These are phyloP conservation scores for Stephania cephalantha DNA, from an alignment of 164 flowering plant species.

Conservation along the genomic window DNA sequence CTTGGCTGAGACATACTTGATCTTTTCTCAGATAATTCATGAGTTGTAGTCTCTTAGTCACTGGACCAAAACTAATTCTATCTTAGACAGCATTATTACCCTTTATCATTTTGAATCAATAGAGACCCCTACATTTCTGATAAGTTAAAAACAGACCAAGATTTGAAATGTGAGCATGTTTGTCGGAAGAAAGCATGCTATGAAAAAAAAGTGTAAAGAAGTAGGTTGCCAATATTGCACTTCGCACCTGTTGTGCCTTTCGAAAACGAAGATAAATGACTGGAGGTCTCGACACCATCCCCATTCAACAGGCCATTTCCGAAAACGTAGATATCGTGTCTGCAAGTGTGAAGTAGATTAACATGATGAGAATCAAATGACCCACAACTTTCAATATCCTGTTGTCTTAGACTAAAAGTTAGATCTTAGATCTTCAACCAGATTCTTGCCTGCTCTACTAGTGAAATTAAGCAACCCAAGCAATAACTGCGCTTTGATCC, in stretches of 20 bases:
- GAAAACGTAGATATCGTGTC: conserved; percentile 62
- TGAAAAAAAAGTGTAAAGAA: not conserved
- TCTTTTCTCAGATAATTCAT: no score
- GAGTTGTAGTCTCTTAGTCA: not conserved
- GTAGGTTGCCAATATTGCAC: conserved; percentile 24
- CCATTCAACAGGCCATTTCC: conserved; percentile 96
- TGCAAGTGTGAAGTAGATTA: conserved; percentile 14
- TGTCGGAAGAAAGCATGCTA: not conserved
- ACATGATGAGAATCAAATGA: conserved; percentile 5
- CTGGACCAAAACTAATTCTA: not conserved
- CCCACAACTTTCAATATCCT: not conserved
- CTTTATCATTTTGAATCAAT: not conserved
- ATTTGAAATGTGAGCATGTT: not conserved
- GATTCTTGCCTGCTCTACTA: conserved; percentile 75
- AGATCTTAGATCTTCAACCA: conserved; percentile 1
- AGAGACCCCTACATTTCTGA: not conserved
- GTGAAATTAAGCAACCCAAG: conserved; percentile 72
- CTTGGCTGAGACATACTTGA: not conserved
- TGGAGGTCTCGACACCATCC: conserved; percentile 96
- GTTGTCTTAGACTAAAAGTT: not conserved
- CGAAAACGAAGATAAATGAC: conserved; percentile 87
- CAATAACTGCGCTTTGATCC: conserved; percentile 63
- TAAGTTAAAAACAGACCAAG: not conserved
- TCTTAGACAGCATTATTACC: not conserved
- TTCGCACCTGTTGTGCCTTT: conserved; percentile 88